Percentiles rank a stretch among this genome's conserved stretches.
phyloP scores from a whole-genome alignment of 257 asterid genomes.

The Plectranthus barbatus region DNA sequence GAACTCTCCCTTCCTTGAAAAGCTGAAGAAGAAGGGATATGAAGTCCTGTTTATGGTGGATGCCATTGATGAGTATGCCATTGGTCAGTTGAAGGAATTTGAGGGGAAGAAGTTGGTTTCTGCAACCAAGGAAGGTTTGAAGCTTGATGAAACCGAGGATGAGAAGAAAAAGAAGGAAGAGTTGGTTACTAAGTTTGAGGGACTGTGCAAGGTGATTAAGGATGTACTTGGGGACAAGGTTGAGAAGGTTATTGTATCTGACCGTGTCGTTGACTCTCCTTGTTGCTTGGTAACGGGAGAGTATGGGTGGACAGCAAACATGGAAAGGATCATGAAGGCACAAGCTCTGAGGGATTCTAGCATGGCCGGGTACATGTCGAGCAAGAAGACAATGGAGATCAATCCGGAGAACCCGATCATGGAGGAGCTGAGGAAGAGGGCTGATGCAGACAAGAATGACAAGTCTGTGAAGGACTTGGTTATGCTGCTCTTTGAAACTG shows the following conservation, averaged over 20 bases:
- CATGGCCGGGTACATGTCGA: slow-evolving; percentile 69
- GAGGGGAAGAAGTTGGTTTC: slow-evolving; percentile 54
- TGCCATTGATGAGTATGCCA: slow-evolving; percentile 53
- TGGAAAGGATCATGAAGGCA: slow-evolving; percentile 68
- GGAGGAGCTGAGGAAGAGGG: slow-evolving; percentile 73
- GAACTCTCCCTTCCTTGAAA: slow-evolving; percentile 62
- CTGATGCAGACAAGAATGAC: slow-evolving; percentile 65
- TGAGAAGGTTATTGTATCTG: slow-evolving; percentile 56
- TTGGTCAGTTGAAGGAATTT: slow-evolving; percentile 54
- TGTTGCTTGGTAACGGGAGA: slow-evolving; percentile 66
- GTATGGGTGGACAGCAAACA: slow-evolving; percentile 63
- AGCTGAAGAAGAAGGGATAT: slow-evolving; percentile 48
- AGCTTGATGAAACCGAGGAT: slow-evolving; percentile 51
- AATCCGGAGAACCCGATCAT: slow-evolving; percentile 57
- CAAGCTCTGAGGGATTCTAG: slow-evolving; percentile 61
- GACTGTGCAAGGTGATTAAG: slow-evolving; percentile 52
- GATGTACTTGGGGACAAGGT: slow-evolving; percentile 61
- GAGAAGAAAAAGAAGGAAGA: slow-evolving; percentile 48
- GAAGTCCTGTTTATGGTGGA: slow-evolving; percentile 57
- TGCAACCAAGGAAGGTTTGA: slow-evolving; percentile 58
- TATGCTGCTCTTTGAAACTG: slow-evolving; percentile 50
- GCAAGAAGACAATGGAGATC: slow-evolving; percentile 74
- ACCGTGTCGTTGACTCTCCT: slow-evolving; percentile 58
- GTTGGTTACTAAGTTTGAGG: slow-evolving; percentile 40
- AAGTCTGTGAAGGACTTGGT: slow-evolving; percentile 67